phyloP scores from a whole-genome alignment of 2,329 filamentous ascomycete genomes.

The Annulohypoxylon truncatum region DNA sequence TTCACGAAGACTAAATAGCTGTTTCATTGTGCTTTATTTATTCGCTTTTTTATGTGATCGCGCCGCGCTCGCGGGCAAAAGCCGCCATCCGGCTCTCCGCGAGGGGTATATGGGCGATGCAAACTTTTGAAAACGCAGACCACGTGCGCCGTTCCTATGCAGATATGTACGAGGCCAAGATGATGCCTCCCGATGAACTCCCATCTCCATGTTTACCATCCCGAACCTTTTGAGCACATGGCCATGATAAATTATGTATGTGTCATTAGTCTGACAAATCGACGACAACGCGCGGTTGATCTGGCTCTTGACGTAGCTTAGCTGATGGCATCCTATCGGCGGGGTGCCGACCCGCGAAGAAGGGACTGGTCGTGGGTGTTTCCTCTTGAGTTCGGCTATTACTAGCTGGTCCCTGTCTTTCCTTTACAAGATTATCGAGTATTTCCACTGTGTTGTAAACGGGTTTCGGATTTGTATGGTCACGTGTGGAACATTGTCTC shows the following conservation, averaged over 20 bases:
- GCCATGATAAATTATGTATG: background rate
- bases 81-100: slow-evolving; percentile 20
- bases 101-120: slow-evolving; percentile 44
- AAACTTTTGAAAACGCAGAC: slow-evolving; percentile 28
- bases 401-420: background rate
- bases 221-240: background rate
- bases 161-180: slow-evolving; percentile 26
- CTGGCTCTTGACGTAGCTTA: slow-evolving; percentile 25
- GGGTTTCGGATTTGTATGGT: background rate
- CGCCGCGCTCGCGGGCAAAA: slow-evolving; percentile 13
- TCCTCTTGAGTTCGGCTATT: slow-evolving; percentile 7
- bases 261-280: slow-evolving; percentile 38
- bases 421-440: background rate
- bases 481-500: background rate
- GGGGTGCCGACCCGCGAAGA: slow-evolving; percentile 30
- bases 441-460: background rate
- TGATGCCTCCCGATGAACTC: slow-evolving; percentile 15
- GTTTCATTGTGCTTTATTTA: background rate
- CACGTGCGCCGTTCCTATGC: slow-evolving; percentile 42
- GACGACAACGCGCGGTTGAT: slow-evolving; percentile 14
- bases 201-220: background rate
- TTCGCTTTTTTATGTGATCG: slow-evolving; percentile 14
- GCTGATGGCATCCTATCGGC: slow-evolving; percentile 33
- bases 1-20: background rate
- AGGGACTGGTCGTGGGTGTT: slow-evolving; percentile 16